Conservation (phyloP, 257 asterid genomes). For the Marsdenia floribunda region DNA sequence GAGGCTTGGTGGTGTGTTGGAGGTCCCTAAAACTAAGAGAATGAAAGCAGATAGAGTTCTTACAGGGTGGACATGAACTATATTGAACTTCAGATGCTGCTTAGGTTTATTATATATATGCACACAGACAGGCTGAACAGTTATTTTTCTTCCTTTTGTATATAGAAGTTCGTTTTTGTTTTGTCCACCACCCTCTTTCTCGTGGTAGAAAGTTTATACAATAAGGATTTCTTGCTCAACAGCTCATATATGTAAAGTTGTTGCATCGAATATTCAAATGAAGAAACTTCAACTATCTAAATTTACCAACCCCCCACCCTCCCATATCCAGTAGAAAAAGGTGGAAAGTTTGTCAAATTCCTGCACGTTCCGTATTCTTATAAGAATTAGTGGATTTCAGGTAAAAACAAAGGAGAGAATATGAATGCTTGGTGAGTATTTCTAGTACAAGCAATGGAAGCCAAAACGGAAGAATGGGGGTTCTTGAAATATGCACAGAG, state of each 20-base stretch:
- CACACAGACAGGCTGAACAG: not conserved
- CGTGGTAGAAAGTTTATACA: not conserved
- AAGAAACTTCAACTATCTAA: not conserved
- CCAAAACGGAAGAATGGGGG: too few species aligned
- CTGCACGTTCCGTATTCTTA: too few species aligned
- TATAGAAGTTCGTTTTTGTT: not conserved
- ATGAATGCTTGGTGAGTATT: too few species aligned
- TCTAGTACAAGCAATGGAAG: too few species aligned
- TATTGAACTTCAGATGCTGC: not conserved
- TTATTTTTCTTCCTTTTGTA: not conserved
- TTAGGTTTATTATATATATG: not conserved
- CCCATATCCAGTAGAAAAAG: too few species aligned
- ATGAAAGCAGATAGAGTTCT: slow-evolving; percentile 15
- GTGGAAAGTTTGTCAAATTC: too few species aligned
- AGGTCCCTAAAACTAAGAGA: slow-evolving; percentile 25
- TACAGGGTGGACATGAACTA: slow-evolving; percentile 1
- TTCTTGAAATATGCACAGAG: too few species aligned
- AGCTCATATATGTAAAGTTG: not conserved
- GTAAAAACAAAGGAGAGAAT: too few species aligned
- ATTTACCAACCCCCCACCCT: not conserved
- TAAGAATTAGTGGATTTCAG: too few species aligned
- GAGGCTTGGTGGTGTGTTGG: slow-evolving; percentile 18
- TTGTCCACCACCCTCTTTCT: too few species aligned
- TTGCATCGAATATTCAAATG: not conserved
- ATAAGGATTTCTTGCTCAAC: not conserved